Conservation (phyloP, 805 yeast species). For the Pichia thaimueangensis region DNA sequence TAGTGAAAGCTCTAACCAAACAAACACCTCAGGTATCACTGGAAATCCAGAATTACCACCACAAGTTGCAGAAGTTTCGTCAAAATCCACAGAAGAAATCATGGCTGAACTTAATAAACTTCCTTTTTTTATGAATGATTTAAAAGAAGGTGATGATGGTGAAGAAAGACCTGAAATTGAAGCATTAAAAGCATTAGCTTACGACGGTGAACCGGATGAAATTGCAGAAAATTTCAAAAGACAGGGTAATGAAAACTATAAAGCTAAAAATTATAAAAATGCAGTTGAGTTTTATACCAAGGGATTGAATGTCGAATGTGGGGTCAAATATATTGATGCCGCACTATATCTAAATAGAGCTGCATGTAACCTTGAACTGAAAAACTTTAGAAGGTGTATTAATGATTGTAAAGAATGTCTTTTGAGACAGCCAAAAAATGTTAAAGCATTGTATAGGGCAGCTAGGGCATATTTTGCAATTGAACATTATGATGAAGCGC, state of each 20-base stretch:
- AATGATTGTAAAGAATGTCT: conserved; percentile 78
- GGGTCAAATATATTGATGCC: conserved; percentile 45
- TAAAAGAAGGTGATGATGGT: conserved; percentile 69
- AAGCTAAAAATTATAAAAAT: conserved; percentile 58
- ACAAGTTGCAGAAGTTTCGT: conserved; percentile 57
- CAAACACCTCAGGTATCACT: conserved; percentile 23
- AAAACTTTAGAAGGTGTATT: conserved; percentile 79
- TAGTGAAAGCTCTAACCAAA: neutral
- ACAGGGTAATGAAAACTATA: conserved; percentile 88
- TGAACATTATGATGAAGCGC: conserved; percentile 66
- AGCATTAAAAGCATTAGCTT: conserved; percentile 85
- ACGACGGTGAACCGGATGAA: conserved; percentile 94
- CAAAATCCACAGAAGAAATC: conserved; percentile 69
- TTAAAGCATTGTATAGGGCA: conserved; percentile 82
- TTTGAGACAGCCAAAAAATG: conserved; percentile 54
- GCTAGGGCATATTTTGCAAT: conserved; percentile 73
- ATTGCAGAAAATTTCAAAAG: conserved; percentile 82
- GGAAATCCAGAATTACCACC: conserved; percentile 79
- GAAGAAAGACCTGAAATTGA: conserved; percentile 73
- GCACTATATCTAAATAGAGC: conserved; percentile 78
- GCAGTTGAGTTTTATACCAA: conserved; percentile 77
- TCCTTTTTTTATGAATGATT: conserved; percentile 91
- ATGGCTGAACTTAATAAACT: conserved; percentile 70
- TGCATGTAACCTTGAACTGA: conserved; percentile 81
- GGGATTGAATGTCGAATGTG: conserved; percentile 69